Evolutionary conservation across 108 stramenopile genomes (phyloP).

Genomic region (Thalassiosira profunda): DNA sequence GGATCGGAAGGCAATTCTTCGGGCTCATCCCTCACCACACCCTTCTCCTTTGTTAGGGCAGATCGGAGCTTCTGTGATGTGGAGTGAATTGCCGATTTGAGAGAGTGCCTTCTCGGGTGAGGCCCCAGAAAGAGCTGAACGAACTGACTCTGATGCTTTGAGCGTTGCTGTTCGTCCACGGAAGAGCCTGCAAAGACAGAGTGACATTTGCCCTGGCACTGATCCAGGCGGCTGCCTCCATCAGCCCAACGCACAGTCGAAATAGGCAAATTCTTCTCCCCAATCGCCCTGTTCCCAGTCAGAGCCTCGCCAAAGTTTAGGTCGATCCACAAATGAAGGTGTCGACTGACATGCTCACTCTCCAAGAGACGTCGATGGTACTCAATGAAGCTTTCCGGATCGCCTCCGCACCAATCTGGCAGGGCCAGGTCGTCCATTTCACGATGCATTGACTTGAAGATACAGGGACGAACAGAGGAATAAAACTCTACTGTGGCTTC

Average conservation of each 20-base stretch:
- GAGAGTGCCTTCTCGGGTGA: conserved; percentile 20
- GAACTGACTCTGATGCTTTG: conserved; percentile 8
- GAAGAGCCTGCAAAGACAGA: neutral
- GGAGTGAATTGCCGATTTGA: too few species aligned
- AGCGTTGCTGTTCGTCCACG: neutral
- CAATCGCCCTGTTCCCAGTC: conserved; percentile 54
- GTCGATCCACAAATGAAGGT: conserved; percentile 74
- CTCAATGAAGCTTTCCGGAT: conserved; percentile 36
- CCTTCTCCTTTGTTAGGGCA: neutral
- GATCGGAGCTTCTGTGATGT: too few species aligned
- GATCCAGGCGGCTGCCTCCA: neutral
- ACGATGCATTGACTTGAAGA: conserved; percentile 39
- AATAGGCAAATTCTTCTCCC: conserved; percentile 65
- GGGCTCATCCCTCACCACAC: neutral
- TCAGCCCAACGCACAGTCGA: conserved; percentile 6
- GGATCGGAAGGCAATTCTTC: too few species aligned
- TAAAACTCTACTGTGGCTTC: conserved; percentile 81
- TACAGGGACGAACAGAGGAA: conserved; percentile 49
- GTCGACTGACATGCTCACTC: conserved; percentile 45
- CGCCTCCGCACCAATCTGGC: conserved; percentile 34
- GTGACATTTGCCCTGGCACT: conserved; percentile 22
- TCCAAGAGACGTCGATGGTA: conserved; percentile 70
- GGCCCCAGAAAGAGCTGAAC: conserved; percentile 29
- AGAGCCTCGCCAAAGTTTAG: conserved; percentile 67
- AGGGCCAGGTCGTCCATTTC: conserved; percentile 48